Conservation (phyloP, 768 basidiomycete genomes). For the Pleurotus sapidus region DNA sequence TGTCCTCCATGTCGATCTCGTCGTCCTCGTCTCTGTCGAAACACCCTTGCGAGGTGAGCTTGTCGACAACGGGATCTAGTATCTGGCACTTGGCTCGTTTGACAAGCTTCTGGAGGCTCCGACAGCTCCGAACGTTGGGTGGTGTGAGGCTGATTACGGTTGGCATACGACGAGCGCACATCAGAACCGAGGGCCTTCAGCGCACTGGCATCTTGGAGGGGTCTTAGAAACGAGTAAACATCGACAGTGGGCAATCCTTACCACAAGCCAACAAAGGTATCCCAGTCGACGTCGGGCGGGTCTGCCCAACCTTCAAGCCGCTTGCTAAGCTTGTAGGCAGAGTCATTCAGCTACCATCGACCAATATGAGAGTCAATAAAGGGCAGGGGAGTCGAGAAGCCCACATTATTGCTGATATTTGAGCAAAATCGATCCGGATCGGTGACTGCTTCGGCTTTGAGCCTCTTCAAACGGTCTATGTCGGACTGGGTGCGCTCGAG, state of each 20-base stretch:
- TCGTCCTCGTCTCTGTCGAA: constrained; percentile 36
- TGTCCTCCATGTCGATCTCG: constrained; percentile 36
- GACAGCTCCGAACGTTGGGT: constrained; percentile 42
- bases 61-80: constrained; percentile 45
- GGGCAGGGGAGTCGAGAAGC: constrained; percentile 6
- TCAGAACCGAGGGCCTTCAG: constrained; percentile 45
- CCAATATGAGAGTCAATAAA: constrained; percentile 5
- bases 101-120: constrained; percentile 56
- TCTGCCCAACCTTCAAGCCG: constrained; percentile 39
- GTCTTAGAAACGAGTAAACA: background rate
- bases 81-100: constrained; percentile 47
- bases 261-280: constrained; percentile 53
- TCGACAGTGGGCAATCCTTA: constrained; percentile 25
- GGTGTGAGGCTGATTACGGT: constrained; percentile 34
- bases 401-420: constrained; percentile 32
- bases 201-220: constrained; percentile 47
- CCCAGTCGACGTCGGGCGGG: constrained; percentile 61
- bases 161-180: constrained; percentile 29
- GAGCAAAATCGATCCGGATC: constrained; percentile 31
- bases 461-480: constrained; percentile 49
- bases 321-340: constrained; percentile 37
- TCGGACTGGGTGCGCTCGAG: constrained; percentile 62
- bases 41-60: constrained; percentile 31
- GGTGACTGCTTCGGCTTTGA: constrained; percentile 35
- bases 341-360: constrained; percentile 20